Evolutionary conservation across 192 early-diverging fungal genomes (phyloP), one percentile per base, ranked within the genome.

Genomic region (Coemansia sp.): DNA sequence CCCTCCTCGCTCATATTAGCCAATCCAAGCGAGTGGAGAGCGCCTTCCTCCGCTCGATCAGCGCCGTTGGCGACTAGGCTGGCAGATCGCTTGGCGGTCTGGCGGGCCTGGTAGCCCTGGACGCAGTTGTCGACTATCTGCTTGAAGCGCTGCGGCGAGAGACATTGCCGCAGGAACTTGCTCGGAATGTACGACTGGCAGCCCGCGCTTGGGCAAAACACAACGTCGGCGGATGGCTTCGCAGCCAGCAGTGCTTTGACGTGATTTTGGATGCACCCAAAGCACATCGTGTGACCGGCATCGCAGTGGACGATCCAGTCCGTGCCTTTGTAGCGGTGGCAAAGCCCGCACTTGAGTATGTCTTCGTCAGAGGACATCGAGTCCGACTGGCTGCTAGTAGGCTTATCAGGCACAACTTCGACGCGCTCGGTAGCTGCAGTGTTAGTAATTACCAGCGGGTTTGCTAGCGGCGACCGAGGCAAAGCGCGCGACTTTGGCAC

Each of bases 381-480:
- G 53, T 34, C 31, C 14, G 33, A 31, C 14, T 53, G 25, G 52
- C 34, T 12, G 6, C 25, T 25, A 10, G 18, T 11, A 34, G 57
- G 57, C 18, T 59, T 35, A 16, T 25, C 57, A 7, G 57, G 57
- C 33, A 37, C 57, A 37, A 36, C 8, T 12, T 59, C 33, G 12
- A 36, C 18, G 11, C 18, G 53, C 33, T 28, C 53, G 1, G 53
- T 18, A 7, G 34, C 53, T 4, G 26, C 61, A 26, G 23, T 26
- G 16, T 55, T 38, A 7, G 26, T 23, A 25, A 68, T 13, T 2
- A 64, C 53, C 16, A 66, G 34, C 3, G 77, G 69, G 66, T 75
- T 80, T 21, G 73, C 77, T 58, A 80, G 69, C 14, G 77, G 77
- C 65, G 77, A 80, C 36, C 77, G 77, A 16, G 77, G 77, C 61